phyloP scores from a whole-genome alignment of 2,329 filamentous ascomycete species.

The Penicillium sp. region DNA sequence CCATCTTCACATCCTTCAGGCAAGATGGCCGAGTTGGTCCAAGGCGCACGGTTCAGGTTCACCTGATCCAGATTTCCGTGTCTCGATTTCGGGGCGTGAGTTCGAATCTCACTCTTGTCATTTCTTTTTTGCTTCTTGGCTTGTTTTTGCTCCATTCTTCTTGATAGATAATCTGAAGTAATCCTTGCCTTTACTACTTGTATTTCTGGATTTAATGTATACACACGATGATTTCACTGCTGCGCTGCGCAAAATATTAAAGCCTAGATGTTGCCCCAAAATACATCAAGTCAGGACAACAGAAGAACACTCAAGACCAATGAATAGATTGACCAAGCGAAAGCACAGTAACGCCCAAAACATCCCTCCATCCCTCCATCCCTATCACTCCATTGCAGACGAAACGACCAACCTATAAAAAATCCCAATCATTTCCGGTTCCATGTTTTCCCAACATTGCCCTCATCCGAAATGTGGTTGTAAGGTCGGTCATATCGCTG shows the following conservation, averaged over 20 bases:
- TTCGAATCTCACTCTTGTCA: constrained; percentile 27
- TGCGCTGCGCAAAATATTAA: too few relatives aligned
- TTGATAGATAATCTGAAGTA: background rate
- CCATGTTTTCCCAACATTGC: constrained; percentile 5
- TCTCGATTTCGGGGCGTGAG: constrained; percentile 24
- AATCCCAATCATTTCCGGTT: constrained; percentile 3
- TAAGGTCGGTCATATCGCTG: constrained; percentile 34
- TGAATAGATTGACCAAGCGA: too few relatives aligned
- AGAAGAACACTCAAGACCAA: too few relatives aligned
- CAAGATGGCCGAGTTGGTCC: constrained; percentile 35
- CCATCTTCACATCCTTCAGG: constrained; percentile 11
- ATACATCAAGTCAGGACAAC: too few relatives aligned
- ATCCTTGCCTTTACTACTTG: too few relatives aligned
- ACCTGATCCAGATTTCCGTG: constrained; percentile 23
- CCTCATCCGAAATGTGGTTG: constrained; percentile 25
- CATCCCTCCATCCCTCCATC: too few relatives aligned
- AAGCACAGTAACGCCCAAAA: too few relatives aligned
- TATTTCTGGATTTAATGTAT: too few relatives aligned
- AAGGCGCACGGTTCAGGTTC: constrained; percentile 28
- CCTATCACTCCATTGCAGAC: too few relatives aligned
- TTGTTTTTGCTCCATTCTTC: background rate
- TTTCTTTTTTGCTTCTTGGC: constrained; percentile 6
- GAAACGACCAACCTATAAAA: background rate
- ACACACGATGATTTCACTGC: too few relatives aligned
- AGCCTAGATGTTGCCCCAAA: too few relatives aligned